Base-by-base conservation (phyloP, 257 asterid species). In the Coffea canephora region DNA sequence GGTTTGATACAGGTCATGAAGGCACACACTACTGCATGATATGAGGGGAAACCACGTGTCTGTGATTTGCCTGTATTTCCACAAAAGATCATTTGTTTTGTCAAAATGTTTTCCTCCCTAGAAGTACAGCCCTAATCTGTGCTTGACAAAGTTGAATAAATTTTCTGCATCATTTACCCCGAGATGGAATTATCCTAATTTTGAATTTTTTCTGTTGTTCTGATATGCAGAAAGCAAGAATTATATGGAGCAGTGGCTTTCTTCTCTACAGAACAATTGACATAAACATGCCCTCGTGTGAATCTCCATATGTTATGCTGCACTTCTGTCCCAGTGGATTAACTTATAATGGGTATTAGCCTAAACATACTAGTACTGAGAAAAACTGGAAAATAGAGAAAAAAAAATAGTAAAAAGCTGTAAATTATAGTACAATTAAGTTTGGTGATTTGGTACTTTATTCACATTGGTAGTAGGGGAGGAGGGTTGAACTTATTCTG, bases 191-290 rank as follows among this genome's bases (percentile, higher is more conserved):
- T 50, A 21, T 14, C 59, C 2, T 65, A 10, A 68, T 36, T 18
- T 10, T 69, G 74, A 67, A 46, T 14, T 39, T 36, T 62, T 66
- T 41, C 3, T 52, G 69, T 66, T 23, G 39, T 18, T 39, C 23
- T 34, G 49, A 41, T 77, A 16, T 78, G 86, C 91, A 88, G 91
- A 83, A 31, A 79, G 82, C 81, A 86, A 81, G 90, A 86, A 82
- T 65, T 66, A 73, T 49, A 78, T 86, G 89, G 87, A 86, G 78
- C 87, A 84, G 64, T 88, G 90, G 90, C 88, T 84, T 27, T 84
- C 90, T 41, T 86, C 84, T 41, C 84, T 84, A 62, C 84, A 76
- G 73, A 83, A 75, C 41, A 45, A n/a, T 75, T 83, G 84, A 79
- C 25, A 52, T 66, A 77, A 8, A 46, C 61, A 45, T 27, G 2